Evolutionary conservation across 2,329 filamentous ascomycete species (phyloP).

Genomic region (Teratosphaeria viscida): DNA sequence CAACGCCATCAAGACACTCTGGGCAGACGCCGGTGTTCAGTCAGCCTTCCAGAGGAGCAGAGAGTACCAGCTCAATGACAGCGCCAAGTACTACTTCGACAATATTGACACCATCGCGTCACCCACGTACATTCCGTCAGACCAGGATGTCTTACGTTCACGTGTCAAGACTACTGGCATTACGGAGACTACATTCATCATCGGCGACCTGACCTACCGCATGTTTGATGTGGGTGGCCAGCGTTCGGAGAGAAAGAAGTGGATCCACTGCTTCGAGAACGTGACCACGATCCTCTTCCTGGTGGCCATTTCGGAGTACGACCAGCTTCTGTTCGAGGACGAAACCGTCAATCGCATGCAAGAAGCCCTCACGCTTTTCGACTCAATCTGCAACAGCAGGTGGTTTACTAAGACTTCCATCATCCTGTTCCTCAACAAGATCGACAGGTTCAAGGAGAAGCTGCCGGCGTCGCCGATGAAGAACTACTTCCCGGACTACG

Average conservation of each 20-base stretch:
- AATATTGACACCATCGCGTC: slow-evolving; percentile 84
- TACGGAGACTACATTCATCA: slow-evolving; percentile 92
- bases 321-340: slow-evolving; percentile 90
- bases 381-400: slow-evolving; percentile 61
- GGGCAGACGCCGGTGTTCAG: slow-evolving; percentile 87
- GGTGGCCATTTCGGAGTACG: slow-evolving; percentile 94
- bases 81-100: slow-evolving; percentile 96
- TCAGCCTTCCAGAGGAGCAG: slow-evolving; percentile 91
- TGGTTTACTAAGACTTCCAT: slow-evolving; percentile 66
- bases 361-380: slow-evolving; percentile 59
- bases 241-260: slow-evolving; percentile 95
- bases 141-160: slow-evolving; percentile 88
- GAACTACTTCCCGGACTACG: slow-evolving; percentile 68
- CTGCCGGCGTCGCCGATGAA: slow-evolving; percentile 63
- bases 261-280: slow-evolving; percentile 98
- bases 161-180: slow-evolving; percentile 98
- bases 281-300: slow-evolving; percentile 94
- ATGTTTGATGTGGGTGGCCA: slow-evolving; percentile 98
- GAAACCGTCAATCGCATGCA: slow-evolving; percentile 73
- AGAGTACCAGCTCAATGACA: slow-evolving; percentile 95
- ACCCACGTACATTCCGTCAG: slow-evolving; percentile 87
- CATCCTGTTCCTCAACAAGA: slow-evolving; percentile 66
- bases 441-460: slow-evolving; percentile 67
- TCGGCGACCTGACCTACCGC: slow-evolving; percentile 84
- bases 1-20: slow-evolving; percentile 81